Evolutionary conservation across 331 rosid species (phyloP).

Genomic region (Quercus tomentella): DNA sequence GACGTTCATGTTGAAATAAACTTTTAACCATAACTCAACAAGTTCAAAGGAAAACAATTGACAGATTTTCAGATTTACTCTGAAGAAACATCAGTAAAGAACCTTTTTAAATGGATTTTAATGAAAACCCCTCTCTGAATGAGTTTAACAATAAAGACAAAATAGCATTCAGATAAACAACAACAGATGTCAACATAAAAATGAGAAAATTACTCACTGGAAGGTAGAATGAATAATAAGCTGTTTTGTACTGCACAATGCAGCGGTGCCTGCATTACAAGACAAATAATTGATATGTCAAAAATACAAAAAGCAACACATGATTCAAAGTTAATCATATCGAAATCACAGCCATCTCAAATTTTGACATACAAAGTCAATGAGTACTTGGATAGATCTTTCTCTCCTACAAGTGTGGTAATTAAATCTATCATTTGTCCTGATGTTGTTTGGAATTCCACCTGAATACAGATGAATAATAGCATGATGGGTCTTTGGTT

Average conservation of each 20-base stretch:
- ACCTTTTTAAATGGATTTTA: background rate
- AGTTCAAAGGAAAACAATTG: background rate
- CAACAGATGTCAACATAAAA: background rate
- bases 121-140: background rate
- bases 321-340: background rate
- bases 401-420: conserved; percentile 72
- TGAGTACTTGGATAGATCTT: conserved; percentile 66
- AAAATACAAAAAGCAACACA: background rate
- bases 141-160: background rate
- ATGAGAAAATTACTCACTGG: conserved; percentile 54
- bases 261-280: conserved; percentile 75
- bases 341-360: background rate
- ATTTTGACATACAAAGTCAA: conserved; percentile 61
- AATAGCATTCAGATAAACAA: background rate
- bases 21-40: background rate
- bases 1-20: background rate
- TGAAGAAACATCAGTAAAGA: background rate
- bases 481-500: background rate
- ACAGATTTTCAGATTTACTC: background rate
- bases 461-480: conserved; percentile 35
- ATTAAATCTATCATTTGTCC: conserved; percentile 98
- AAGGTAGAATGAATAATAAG: conserved; percentile 90
- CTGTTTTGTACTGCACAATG: conserved; percentile 93
- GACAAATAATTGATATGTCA: conserved; percentile 7
- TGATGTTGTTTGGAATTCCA: conserved; percentile 88